Base-by-base conservation (phyloP, 2,329 filamentous ascomycete species). In the Monosporascus cannonballus region DNA sequence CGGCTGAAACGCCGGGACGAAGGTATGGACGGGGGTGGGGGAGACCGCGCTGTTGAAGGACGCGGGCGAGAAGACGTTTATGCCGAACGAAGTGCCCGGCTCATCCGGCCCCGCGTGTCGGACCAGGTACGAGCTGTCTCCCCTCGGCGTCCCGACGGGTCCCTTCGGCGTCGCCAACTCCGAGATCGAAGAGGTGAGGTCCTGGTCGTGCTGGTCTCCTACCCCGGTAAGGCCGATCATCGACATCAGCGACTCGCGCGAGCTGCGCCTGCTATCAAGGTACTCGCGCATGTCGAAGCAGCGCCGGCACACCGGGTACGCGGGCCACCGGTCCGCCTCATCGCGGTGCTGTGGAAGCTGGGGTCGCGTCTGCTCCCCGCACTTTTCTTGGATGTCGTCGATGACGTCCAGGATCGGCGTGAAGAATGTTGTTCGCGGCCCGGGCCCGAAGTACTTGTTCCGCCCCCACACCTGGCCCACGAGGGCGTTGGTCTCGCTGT, bases 301-400 rank as follows among this genome's bases (percentile, higher is more conserved):
- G 42, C 64, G 67, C 4, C 65, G 66, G 51, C 73, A 76, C 0
- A 70, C 61, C 0, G 73, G 73, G 49, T 73, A 72, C 2, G 69
- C 63, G 1, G 71, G 64, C 54, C 69, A 73, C 5, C 69, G 64
- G 36, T 73, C 72, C 6, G 66, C 68, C 25, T 75, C 72, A 41
- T 74, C 69, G 3, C 71, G 68, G 47, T 70, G 61, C 51, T 72
- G 69, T 1, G 73, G 73, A 22, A 76, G 67, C 51, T 67, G 66
- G 0, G 73, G 73, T 17, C 72, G 67, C 6, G 60, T 59, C 44
- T 69, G 63, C 57, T 74, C 65, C 2, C 67, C 70, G 48, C 72
- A 76, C 48, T 68, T 69, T 56, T 76, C 74, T 52, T 75, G 72
- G 24, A 75, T 73, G 47, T 76, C 73, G 39, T 76, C 73, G 22